phyloP scores from a whole-genome alignment of 495 filamentous ascomycete genomes.

The Sphaerosporella brunnea region DNA sequence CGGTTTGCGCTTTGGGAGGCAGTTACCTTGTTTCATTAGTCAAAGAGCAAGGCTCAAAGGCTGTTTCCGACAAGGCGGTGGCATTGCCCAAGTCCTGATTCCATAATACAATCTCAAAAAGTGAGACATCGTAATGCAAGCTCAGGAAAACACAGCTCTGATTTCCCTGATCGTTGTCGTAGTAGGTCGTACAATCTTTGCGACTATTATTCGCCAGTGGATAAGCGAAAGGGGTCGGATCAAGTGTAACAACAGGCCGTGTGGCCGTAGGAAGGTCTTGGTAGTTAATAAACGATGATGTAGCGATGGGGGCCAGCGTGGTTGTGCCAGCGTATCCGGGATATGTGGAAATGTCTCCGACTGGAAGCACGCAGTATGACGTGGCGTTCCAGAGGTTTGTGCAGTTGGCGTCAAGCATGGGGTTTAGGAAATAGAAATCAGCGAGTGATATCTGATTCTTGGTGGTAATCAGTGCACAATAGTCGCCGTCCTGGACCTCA shows the following conservation, averaged over 20 bases:
- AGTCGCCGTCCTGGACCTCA: constrained; percentile 16
- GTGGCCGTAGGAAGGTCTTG: not conserved
- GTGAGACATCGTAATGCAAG: too few relatives aligned
- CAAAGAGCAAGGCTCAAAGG: constrained; percentile 6
- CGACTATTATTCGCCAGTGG: constrained; percentile 16
- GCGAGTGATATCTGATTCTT: constrained; percentile 19
- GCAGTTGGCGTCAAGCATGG: constrained; percentile 23
- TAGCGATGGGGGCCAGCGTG: not conserved
- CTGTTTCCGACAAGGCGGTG: constrained; percentile 5
- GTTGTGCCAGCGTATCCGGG: too few relatives aligned
- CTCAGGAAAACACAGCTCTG: too few relatives aligned
- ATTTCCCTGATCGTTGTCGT: constrained; percentile 8
- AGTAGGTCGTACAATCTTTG: constrained; percentile 14
- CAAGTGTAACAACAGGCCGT: not conserved
- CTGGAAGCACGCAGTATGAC: constrained; percentile 23
- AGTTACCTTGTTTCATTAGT: constrained; percentile 4
- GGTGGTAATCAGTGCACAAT: constrained; percentile 23
- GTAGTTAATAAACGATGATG: not conserved
- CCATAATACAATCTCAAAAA: constrained; percentile 3
- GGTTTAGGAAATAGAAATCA: constrained; percentile 26
- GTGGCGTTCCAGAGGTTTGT: constrained; percentile 23
- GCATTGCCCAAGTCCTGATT: constrained; percentile 3
- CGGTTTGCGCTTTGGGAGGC: not conserved
- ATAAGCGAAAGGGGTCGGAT: not conserved
- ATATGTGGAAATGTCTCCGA: constrained; percentile 22